Percentiles rank a stretch among this genome's conserved stretches.
These are phyloP conservation scores for Candida tunisiensis DNA, from an alignment of 1,139 yeast genomes.

Conservation along the genomic window DNA sequence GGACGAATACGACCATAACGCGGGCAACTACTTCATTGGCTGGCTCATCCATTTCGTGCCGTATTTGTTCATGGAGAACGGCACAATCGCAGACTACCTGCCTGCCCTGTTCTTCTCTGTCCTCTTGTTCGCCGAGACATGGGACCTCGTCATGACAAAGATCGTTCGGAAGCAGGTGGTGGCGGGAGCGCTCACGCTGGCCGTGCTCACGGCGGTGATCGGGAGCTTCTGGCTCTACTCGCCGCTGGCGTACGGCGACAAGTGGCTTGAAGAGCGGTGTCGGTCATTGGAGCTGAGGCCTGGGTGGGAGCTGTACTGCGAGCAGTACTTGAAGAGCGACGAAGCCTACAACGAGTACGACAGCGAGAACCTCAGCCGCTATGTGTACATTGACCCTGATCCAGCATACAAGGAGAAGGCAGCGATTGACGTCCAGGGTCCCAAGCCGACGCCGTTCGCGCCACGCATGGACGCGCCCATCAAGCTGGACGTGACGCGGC, in stretches of 20 bases:
- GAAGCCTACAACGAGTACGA: constrained; percentile 6
- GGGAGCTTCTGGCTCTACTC: constrained; percentile 7
- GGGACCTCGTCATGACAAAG: constrained; percentile 4
- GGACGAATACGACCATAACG: constrained; percentile 10
- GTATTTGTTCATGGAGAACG: constrained; percentile 2
- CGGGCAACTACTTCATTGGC: constrained; percentile 9
- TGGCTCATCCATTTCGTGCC: constrained; percentile 10
- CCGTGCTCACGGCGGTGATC: constrained; percentile 3
- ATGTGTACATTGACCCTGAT: constrained; percentile 3
- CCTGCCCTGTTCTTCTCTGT: constrained; percentile 12
- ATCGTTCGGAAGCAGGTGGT: constrained; percentile 1
- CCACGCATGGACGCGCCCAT: constrained; percentile 1
- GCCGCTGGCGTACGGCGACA: constrained; percentile 9
- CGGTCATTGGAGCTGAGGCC: constrained; percentile 8
- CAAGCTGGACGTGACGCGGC: constrained; percentile 3
- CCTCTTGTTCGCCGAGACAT: constrained; percentile 5
- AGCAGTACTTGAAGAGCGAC: constrained; percentile 4
- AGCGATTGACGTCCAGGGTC: constrained; percentile 3
- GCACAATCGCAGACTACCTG: constrained; percentile 9
- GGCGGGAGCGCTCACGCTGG: constrained; percentile 2
- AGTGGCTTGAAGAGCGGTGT: constrained; percentile 9
- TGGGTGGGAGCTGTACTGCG: constrained; percentile 13
- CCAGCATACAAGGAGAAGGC: constrained; percentile 3
- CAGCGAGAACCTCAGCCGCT: constrained; percentile 1
- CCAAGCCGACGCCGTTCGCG: constrained; percentile 5